A percentile compares a stretch with the other conserved stretches of the same genome.
phyloP scores from a whole-genome alignment of 495 filamentous ascomycete genomes.

The Lentithecium fluviatile region DNA sequence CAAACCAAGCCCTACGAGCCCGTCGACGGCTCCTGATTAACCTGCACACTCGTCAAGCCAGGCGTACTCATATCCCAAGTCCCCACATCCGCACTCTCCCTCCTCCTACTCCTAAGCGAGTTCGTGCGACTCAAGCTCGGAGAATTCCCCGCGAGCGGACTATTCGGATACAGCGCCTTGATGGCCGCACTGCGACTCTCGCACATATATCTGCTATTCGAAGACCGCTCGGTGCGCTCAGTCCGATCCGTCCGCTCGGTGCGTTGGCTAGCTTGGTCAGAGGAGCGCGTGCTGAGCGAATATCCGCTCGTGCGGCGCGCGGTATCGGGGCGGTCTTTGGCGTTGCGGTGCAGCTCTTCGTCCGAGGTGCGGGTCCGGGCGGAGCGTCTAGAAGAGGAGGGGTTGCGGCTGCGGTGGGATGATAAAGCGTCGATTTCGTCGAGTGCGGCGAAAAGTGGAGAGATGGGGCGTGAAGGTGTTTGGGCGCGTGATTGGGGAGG shows the following conservation, averaged over 20 bases:
- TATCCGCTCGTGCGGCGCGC: constrained; percentile 28
- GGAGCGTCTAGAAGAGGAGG: constrained; percentile 20
- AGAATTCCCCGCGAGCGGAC: constrained; percentile 14
- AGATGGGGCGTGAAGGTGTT: constrained; percentile 18
- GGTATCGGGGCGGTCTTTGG: background rate
- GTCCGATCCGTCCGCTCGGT: background rate
- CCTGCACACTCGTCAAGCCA: no score
- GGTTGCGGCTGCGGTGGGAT: constrained; percentile 8
- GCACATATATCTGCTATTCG: constrained; percentile 18
- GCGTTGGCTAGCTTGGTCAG: constrained; percentile 6
- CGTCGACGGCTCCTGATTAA: no score
- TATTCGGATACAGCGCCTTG: constrained; percentile 34
- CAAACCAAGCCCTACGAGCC: no score
- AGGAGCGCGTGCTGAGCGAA: constrained; percentile 15
- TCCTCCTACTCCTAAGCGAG: constrained; percentile 7
- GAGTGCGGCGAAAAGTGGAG: constrained; percentile 31
- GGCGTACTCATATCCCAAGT: constrained; percentile 13
- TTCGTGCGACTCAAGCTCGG: constrained; percentile 8
- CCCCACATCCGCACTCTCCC: background rate
- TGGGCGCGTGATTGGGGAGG: constrained; percentile 17
- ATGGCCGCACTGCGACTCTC: constrained; percentile 34
- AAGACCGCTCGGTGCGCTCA: background rate
- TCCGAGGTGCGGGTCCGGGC: constrained; percentile 5
- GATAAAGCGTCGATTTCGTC: constrained; percentile 30
- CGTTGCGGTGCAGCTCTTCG: constrained; percentile 17